Conservation (phyloP, 495 filamentous ascomycete genomes). For the Wilcoxina mikolae region DNA sequence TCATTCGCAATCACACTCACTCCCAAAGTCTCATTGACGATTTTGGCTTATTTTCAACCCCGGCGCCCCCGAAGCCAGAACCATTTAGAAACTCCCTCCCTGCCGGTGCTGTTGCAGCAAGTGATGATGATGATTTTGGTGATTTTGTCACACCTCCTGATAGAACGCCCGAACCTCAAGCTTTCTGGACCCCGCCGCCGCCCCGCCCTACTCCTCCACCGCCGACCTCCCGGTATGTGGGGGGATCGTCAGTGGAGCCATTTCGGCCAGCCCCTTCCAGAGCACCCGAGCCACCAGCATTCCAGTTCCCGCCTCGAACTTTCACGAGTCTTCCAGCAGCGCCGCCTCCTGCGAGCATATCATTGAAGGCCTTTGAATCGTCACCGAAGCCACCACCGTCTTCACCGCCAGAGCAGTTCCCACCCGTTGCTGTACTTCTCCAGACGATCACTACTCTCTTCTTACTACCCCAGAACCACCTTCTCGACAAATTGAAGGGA, state of each 20-base stretch:
- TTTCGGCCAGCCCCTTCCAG: too few relatives aligned
- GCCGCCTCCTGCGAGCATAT: neutral
- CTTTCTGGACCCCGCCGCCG: conserved; percentile 8
- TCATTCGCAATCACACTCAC: neutral
- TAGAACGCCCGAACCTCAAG: conserved; percentile 8
- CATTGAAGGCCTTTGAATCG: neutral
- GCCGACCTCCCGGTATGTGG: too few relatives aligned
- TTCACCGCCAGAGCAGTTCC: conserved; percentile 1
- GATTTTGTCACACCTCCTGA: conserved; percentile 21
- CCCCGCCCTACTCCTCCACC: neutral
- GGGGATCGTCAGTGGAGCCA: too few relatives aligned
- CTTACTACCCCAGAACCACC: conserved; percentile 36
- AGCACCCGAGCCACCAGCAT: neutral
- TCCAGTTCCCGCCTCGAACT: neutral
- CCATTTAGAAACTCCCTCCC: neutral
- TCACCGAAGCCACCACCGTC: neutral
- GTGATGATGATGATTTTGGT: conserved; percentile 24
- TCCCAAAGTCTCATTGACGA: neutral
- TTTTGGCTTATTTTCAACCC: neutral
- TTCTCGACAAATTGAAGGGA: conserved; percentile 42
- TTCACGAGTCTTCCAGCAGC: neutral
- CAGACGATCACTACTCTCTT: conserved; percentile 56
- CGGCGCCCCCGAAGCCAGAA: neutral
- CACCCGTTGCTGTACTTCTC: conserved; percentile 65
- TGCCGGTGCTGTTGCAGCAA: neutral